phyloP scores from a whole-genome alignment of 108 stramenopile genomes.

The Nitzschia putrida region DNA sequence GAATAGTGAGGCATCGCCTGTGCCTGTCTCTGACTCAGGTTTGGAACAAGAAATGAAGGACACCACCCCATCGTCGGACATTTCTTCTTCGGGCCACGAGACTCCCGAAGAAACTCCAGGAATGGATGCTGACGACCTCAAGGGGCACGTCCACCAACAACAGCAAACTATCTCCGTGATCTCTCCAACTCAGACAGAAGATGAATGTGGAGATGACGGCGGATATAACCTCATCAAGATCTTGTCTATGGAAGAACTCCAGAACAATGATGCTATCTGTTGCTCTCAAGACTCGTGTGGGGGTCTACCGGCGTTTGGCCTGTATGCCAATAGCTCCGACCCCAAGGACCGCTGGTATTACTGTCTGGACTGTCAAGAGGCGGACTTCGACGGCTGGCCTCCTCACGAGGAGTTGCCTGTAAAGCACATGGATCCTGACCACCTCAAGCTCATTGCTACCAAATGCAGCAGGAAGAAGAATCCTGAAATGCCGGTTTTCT shows the following conservation, averaged over 20 bases:
- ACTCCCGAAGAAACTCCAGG: too few species aligned
- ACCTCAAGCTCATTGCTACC: constrained; percentile 47
- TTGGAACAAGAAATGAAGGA: too few species aligned
- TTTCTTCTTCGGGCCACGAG: too few species aligned
- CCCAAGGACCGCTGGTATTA: constrained; percentile 45
- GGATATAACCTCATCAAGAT: constrained; percentile 47
- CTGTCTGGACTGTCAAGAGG: constrained; percentile 57
- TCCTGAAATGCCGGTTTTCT: constrained; percentile 54
- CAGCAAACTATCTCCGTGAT: constrained; percentile 29
- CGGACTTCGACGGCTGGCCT: constrained; percentile 73
- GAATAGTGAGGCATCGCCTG: too few species aligned
- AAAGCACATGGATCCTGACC: constrained; percentile 51
- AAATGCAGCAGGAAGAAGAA: constrained; percentile 54
- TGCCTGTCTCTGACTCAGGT: too few species aligned
- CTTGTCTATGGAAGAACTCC: constrained; percentile 41
- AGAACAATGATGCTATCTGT: constrained; percentile 27
- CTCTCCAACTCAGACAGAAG: constrained; percentile 19
- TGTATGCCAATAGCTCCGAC: constrained; percentile 33
- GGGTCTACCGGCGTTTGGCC: constrained; percentile 38
- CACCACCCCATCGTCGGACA: too few species aligned
- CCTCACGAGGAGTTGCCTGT: constrained; percentile 48
- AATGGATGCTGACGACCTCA: neutral
- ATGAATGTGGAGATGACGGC: constrained; percentile 34
- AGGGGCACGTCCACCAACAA: neutral
- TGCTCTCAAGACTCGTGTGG: constrained; percentile 38